These are phyloP conservation scores for Dothistroma septosporum DNA, from an alignment of 2,329 filamentous ascomycete species.

Conservation along the genomic window DNA sequence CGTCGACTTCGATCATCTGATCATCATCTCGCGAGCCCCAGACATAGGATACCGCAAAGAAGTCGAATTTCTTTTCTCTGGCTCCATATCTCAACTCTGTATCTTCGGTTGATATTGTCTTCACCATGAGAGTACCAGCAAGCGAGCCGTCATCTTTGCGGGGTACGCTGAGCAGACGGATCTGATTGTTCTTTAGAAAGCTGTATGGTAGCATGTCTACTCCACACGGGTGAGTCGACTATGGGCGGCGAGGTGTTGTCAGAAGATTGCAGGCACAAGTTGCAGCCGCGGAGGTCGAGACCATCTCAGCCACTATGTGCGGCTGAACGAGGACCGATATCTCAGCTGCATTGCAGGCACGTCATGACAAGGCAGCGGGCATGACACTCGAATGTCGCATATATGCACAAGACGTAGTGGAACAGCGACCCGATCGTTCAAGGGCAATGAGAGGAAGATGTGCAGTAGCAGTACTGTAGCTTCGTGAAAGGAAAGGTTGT, in stretches of 20 bases:
- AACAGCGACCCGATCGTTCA: too few relatives aligned
- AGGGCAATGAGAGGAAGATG: neutral
- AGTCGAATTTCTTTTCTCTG: neutral
- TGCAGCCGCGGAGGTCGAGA: neutral
- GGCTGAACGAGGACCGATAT: neutral
- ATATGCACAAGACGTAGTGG: too few relatives aligned
- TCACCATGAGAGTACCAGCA: neutral
- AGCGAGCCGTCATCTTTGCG: neutral
- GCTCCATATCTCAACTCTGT: neutral
- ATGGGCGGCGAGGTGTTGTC: neutral
- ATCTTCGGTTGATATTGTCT: neutral
- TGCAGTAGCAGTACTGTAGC: too few relatives aligned
- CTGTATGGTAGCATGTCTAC: neutral
- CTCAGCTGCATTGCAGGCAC: neutral
- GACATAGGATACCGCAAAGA: neutral
- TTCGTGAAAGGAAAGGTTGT: neutral
- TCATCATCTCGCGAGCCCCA: neutral
- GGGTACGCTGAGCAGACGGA: neutral
- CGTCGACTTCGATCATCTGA: neutral
- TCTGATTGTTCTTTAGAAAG: neutral
- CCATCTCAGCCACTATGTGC: neutral
- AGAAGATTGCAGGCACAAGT: neutral
- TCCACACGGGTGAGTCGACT: neutral
- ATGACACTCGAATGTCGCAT: too few relatives aligned
- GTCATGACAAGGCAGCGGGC: too few relatives aligned